Evolutionary conservation across 129 eudicot genomes (phyloP).

Genomic region (Escallonia rubra): DNA sequence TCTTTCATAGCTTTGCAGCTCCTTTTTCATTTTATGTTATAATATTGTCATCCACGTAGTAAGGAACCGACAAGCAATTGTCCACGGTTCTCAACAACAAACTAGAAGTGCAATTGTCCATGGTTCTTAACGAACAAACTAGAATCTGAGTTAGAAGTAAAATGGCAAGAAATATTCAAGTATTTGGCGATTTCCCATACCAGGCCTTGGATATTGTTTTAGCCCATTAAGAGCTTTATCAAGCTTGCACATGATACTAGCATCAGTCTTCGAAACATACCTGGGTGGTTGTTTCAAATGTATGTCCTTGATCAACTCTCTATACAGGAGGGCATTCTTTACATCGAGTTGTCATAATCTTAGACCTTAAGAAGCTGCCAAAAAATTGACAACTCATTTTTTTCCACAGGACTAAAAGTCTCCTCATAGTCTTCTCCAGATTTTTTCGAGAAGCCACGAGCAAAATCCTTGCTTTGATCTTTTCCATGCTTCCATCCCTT

Average conservation of each 20-base stretch:
- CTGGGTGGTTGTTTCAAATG: neutral
- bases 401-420: neutral
- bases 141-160: neutral
- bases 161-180: neutral
- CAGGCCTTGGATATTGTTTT: constrained; percentile 3
- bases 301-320: neutral
- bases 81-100: neutral
- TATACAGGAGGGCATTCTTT: neutral
- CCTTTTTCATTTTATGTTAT: neutral
- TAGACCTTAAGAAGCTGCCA: neutral
- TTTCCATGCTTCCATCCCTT: neutral
- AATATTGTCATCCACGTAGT: neutral
- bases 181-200: neutral
- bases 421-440: neutral
- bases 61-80: neutral
- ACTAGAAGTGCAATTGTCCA: neutral
- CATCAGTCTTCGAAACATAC: neutral
- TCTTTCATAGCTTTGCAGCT: neutral
- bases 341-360: constrained; percentile 1
- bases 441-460: neutral
- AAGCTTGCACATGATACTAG: neutral
- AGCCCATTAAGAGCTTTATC: constrained; percentile 8
- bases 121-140: constrained; percentile 4
- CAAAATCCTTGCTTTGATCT: neutral
- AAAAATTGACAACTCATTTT: neutral